These are phyloP conservation scores for Sporisorium exsertum DNA, from an alignment of 1,284 basidiomycete genomes.

Conservation along the genomic window DNA sequence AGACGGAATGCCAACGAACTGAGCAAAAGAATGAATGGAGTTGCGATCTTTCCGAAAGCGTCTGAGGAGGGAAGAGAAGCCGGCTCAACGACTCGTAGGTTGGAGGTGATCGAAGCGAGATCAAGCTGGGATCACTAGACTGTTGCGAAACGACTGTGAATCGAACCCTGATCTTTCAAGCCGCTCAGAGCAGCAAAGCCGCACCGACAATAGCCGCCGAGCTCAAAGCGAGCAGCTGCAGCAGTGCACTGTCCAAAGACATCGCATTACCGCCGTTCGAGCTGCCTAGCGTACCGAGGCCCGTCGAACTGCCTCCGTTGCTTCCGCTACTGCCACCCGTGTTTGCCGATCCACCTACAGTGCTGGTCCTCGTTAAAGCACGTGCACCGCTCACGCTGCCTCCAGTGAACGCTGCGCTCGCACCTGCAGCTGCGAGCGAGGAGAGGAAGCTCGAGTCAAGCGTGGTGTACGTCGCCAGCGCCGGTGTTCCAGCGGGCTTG, in stretches of 20 bases:
- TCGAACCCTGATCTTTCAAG: neutral
- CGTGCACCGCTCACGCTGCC: conserved; percentile 11
- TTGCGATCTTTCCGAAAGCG: neutral
- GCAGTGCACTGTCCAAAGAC: neutral
- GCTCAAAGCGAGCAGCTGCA: neutral
- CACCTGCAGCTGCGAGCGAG: conserved; percentile 35
- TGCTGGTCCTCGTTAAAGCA: conserved; percentile 7
- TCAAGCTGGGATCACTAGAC: no score
- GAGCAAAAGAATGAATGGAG: neutral
- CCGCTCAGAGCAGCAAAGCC: conserved; percentile 15
- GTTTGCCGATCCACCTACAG: conserved; percentile 2
- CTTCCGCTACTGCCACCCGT: conserved; percentile 6
- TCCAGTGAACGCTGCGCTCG: conserved; percentile 20
- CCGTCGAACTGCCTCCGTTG: conserved; percentile 3
- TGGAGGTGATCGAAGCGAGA: no score
- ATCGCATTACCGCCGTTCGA: conserved; percentile 3
- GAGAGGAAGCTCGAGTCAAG: conserved; percentile 27
- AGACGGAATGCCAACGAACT: neutral
- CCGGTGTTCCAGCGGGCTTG: conserved; percentile 30
- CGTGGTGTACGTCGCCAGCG: conserved; percentile 31
- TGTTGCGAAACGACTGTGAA: neutral
- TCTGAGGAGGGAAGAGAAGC: neutral
- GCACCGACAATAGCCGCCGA: conserved; percentile 14
- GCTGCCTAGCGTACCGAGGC: neutral
- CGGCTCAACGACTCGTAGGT: no score